A percentile compares a stretch with the other conserved stretches of the same genome.
phyloP scores from a whole-genome alignment of 495 filamentous ascomycete genomes.

The Aspergillus cavernicola region DNA sequence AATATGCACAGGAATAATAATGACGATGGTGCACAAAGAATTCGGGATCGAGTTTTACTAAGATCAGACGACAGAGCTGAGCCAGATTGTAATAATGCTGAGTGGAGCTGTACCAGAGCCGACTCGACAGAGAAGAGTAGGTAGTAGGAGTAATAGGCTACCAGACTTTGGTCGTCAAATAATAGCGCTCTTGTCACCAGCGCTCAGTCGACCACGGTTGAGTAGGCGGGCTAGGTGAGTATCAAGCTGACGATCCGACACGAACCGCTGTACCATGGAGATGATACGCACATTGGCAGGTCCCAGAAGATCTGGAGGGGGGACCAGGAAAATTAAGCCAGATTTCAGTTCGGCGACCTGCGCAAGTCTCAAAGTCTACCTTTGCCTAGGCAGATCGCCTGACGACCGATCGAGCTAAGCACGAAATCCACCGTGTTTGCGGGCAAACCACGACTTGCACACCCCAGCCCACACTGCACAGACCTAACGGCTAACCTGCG shows the following conservation, averaged over 20 bases:
- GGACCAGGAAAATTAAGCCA: conserved; percentile 25
- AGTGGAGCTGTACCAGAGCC: conserved; percentile 25
- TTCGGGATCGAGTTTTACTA: conserved; percentile 19
- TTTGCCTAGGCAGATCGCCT: conserved; percentile 20
- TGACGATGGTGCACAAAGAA: conserved; percentile 8
- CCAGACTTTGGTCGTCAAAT: conserved; percentile 17
- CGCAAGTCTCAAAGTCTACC: conserved; percentile 25
- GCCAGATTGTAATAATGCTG: conserved; percentile 16
- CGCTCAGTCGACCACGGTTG: conserved; percentile 32
- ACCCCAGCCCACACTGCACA: conserved; percentile 23
- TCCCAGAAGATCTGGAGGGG: conserved; percentile 40
- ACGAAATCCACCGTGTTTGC: conserved; percentile 28
- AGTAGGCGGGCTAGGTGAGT: conserved; percentile 21
- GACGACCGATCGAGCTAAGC: conserved; percentile 20
- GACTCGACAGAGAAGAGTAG: too few relatives aligned
- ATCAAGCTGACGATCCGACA: conserved; percentile 30
- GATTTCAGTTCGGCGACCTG: conserved; percentile 27
- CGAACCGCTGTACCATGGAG: conserved; percentile 26
- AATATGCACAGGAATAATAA: conserved; percentile 10
- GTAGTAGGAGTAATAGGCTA: too few relatives aligned
- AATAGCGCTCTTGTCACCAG: conserved; percentile 21
- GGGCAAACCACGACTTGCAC: conserved; percentile 22
- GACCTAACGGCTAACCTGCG: conserved; percentile 22
- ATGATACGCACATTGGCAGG: conserved; percentile 36
- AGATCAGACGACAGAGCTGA: conserved; percentile 19